Evolutionary conservation across 176 grass and related monocot genomes (phyloP).

Genomic region (Oryza australiensis): DNA sequence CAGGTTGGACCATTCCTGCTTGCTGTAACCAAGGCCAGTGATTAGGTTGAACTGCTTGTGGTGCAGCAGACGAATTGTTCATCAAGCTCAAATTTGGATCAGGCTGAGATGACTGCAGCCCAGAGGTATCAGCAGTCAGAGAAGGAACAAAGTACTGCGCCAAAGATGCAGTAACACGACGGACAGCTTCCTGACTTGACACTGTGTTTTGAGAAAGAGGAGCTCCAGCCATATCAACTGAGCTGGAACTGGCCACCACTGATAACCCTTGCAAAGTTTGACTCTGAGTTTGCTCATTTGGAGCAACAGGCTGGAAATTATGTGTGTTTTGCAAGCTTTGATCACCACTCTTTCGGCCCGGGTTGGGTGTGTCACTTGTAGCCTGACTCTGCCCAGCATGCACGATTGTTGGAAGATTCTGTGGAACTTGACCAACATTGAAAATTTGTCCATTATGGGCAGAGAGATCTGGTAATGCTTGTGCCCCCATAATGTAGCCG

Average conservation of each 20-base stretch:
- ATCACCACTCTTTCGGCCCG: constrained; percentile 35
- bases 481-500: constrained; percentile 43
- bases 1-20: constrained; percentile 32
- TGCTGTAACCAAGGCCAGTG: constrained; percentile 45
- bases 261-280: constrained; percentile 43
- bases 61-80: constrained; percentile 16
- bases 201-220: constrained; percentile 52
- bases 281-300: constrained; percentile 38
- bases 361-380: constrained; percentile 33
- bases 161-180: constrained; percentile 76
- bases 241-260: constrained; percentile 36
- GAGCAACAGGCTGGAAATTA: constrained; percentile 44
- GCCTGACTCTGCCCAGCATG: constrained; percentile 42
- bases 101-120: constrained; percentile 47
- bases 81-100: constrained; percentile 39
- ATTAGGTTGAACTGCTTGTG: constrained; percentile 44
- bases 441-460: constrained; percentile 43
- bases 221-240: constrained; percentile 46
- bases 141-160: constrained; percentile 62
- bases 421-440: constrained; percentile 49
- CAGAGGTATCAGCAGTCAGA: constrained; percentile 37
- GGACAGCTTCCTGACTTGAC: constrained; percentile 52
- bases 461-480: constrained; percentile 42
- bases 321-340: constrained; percentile 40
- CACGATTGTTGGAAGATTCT: constrained; percentile 37